Base-by-base conservation (phyloP, 805 yeast genomes). In the Teunomyces gatunensis region DNA sequence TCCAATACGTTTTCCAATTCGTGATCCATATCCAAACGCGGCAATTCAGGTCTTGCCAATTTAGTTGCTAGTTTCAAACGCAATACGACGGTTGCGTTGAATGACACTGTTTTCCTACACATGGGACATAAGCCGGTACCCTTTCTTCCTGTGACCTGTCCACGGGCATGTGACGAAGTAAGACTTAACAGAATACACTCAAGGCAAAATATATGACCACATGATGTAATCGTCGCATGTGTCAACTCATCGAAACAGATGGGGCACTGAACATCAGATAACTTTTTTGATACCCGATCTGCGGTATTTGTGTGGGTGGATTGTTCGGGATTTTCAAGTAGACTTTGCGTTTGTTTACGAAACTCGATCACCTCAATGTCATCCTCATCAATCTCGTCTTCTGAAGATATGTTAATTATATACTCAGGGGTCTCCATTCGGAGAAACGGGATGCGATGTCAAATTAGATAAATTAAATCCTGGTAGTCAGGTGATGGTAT, bases 81-180 rank as follows among this genome's bases (percentile, higher is more conserved):
- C 53, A 51, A 51, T 49, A 44, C 47, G 30, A 54, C 45, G 25
- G 74, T 61, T 34, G 72, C 75, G 47, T 68, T 71, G 52, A 73
- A 73, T 11, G 63, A 49, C 28, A 71, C 74, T 39, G 54, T 47
- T 50, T 73, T 65, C 32, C 78, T 56, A 52, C 78, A 73, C 54
- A 73, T 58, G 5, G 78, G 78, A 57, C 78, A 73, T 12, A 71
- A 58, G 0, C 78, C 78, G 3, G 61, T 61, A 6, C 77, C 77
- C 42, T 60, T 56, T 33, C 58, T 57, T 3, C 72, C 70, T 15
- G 66, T 52, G 4, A 65, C 65, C 50, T 73, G 78, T 6, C 78
- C 78, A 10, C 77, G 57, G 18, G 78, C 77, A 41, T 63, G 58
- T 1, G 75, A 69, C 32, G 71, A 60, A 4, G 75, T 55, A 2